Evolutionary conservation across 176 grass and related monocot genomes (phyloP), one percentile per base, ranked within the genome.

Genomic region (Themeda triandra): DNA sequence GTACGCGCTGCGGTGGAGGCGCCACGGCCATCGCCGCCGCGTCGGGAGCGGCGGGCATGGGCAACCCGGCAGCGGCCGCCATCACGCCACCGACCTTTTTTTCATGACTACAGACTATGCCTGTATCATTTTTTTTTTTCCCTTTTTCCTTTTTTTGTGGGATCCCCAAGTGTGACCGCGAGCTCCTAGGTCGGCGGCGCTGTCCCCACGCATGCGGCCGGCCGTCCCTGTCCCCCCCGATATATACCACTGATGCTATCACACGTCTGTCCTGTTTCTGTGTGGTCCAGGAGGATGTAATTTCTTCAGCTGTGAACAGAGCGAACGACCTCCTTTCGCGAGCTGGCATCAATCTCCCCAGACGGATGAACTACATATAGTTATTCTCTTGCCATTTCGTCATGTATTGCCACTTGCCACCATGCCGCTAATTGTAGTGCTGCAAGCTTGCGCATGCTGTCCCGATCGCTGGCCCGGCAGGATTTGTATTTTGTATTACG

Each of bases 361-460:
- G 76, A 32, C 66, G 83, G 25, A 89, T 89, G 88, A 89, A 89
- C 32, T 41, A 77, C 41, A 9, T 86, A 65, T 89, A 80, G 62
- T 56, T 19, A 9, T 31, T 17, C 9, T 63, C 41, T 41, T 72
- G 18, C 3, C 12, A 13, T 37, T 37, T 63, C 21, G 46, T 48
- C 63, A 48, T 62, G 67, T 54, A 27, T 45, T 29, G 42, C 30
- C 4, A 60, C 3, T 60, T 60, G 9, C 9, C 56, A 19, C 39
- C 10, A n/a, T 21, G 32, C n/a, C 8, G 29, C n/a, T 60, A 60
- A 1, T 36, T 9, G 13, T 5, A 21, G 18, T 46, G 64, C 37
- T 68, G 44, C 63, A 54, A 76, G 30, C 6, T 45, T 72, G 69
- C 23, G 69, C 23, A 72, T 15, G 62, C 21, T 58, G 21, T 21